Evolutionary conservation across 768 basidiomycete genomes (phyloP).

Genomic region (Suillus alpinus): DNA sequence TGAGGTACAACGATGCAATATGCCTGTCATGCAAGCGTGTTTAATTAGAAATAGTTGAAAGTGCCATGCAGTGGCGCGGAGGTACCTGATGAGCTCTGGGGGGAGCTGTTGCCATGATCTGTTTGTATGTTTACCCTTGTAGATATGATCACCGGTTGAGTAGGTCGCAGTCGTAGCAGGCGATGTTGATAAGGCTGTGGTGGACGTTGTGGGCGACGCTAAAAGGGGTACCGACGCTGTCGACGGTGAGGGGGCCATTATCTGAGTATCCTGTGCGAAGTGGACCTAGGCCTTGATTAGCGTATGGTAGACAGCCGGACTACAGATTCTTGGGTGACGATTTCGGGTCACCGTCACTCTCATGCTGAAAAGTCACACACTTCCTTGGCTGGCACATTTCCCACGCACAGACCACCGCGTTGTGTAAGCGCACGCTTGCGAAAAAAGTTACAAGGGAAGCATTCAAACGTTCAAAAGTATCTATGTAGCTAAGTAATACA

Average conservation of each 20-base stretch:
- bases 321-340: conserved; percentile 26
- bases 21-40: conserved; percentile 17
- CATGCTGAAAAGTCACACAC: conserved; percentile 5
- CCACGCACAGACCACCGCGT: conserved; percentile 27
- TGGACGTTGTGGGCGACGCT: conserved; percentile 11
- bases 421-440: not conserved
- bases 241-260: conserved; percentile 21
- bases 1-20: conserved; percentile 49
- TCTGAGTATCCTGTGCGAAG: conserved; percentile 32
- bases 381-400: conserved; percentile 1
- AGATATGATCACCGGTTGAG: conserved; percentile 29
- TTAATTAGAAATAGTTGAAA: conserved; percentile 1
- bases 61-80: conserved; percentile 28
- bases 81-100: conserved; percentile 58
- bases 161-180: conserved; percentile 24
- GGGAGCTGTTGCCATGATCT: conserved; percentile 64
- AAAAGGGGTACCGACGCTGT: conserved; percentile 15
- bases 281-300: conserved; percentile 35
- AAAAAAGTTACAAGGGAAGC: not conserved
- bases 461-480: not conserved
- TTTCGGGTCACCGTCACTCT: conserved; percentile 19
- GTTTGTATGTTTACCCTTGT: conserved; percentile 57
- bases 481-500: no score
- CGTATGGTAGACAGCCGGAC: conserved; percentile 35
- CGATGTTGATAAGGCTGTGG: conserved; percentile 10